These are phyloP conservation scores for Ramichloridium luteum DNA, from an alignment of 2,329 filamentous ascomycete genomes.

Conservation along the genomic window DNA sequence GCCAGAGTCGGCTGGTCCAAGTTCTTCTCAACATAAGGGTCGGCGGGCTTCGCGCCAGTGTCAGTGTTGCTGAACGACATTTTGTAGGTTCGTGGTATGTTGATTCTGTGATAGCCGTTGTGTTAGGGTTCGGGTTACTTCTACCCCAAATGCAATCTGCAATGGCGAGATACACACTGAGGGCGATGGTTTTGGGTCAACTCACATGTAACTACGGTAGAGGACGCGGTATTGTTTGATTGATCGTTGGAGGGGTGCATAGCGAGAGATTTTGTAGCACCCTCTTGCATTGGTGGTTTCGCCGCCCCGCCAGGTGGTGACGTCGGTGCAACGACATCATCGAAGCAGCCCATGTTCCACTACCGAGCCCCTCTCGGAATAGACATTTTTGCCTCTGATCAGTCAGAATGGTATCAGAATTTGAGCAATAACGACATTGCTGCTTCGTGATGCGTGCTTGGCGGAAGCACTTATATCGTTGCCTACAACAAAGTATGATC, in stretches of 20 bases:
- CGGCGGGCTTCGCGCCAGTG: constrained; percentile 51
- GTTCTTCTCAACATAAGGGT: constrained; percentile 72
- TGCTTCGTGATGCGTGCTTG: too few species aligned
- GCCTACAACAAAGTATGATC: too few species aligned
- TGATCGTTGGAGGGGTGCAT: neutral
- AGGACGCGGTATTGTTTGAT: neutral
- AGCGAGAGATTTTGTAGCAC: too few species aligned
- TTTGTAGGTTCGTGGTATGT: constrained; percentile 11
- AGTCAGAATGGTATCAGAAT: too few species aligned
- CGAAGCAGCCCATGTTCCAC: too few species aligned
- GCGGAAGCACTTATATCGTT: too few species aligned
- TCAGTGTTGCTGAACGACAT: constrained; percentile 46
- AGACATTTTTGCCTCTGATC: too few species aligned
- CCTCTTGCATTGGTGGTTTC: too few species aligned
- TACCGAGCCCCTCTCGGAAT: too few species aligned
- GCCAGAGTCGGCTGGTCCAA: constrained; percentile 57
- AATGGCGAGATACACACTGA: too few species aligned
- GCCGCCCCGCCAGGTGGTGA: neutral
- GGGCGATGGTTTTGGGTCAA: constrained; percentile 1
- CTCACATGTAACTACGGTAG: neutral
- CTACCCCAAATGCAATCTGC: too few species aligned
- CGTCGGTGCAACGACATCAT: constrained; percentile 1
- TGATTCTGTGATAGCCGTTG: constrained; percentile 2
- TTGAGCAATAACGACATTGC: too few species aligned
- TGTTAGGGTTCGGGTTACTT: neutral